Conservation (phyloP, 768 basidiomycete species). For the Auricularia auricula-judae region DNA sequence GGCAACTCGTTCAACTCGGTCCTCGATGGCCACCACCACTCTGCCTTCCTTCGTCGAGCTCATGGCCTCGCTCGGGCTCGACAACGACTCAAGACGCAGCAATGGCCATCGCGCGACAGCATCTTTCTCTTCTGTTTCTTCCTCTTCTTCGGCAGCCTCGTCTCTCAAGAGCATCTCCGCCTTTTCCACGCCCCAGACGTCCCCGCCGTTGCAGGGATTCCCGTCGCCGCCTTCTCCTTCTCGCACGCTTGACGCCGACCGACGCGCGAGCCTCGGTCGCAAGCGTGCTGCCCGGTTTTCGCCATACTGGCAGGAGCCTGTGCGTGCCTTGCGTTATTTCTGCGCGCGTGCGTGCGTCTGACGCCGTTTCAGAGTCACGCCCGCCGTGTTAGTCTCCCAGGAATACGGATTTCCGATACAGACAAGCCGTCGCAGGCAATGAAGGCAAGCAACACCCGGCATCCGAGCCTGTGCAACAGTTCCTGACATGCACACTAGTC, state of each 20-base stretch:
- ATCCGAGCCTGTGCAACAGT: background rate
- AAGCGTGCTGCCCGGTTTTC: background rate
- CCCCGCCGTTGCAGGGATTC: conserved; percentile 25
- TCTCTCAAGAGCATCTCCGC: conserved; percentile 10
- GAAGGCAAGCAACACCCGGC: background rate
- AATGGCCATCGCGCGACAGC: conserved; percentile 7
- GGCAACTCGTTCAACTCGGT: background rate
- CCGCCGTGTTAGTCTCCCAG: background rate
- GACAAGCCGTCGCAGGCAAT: background rate
- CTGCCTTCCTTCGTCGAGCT: conserved; percentile 84
- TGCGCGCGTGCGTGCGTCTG: background rate
- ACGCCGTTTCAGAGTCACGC: background rate
- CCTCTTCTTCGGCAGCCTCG: conserved; percentile 37
- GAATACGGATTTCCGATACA: background rate
- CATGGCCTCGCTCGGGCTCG: conserved; percentile 73
- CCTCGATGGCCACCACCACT: conserved; percentile 32
- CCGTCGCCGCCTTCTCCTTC: conserved; percentile 19
- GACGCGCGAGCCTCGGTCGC: background rate
- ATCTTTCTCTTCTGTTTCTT: conserved; percentile 26
- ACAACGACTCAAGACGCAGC: conserved; percentile 28
- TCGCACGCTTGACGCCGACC: conserved; percentile 26
- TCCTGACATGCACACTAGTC: background rate
- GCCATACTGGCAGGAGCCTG: background rate
- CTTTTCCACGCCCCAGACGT: background rate
- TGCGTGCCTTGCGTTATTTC: background rate